Percentiles rank a stretch among this genome's conserved stretches.
phyloP scores from a whole-genome alignment of 108 stramenopile genomes.

The Pseudonitzschia multiseries region DNA sequence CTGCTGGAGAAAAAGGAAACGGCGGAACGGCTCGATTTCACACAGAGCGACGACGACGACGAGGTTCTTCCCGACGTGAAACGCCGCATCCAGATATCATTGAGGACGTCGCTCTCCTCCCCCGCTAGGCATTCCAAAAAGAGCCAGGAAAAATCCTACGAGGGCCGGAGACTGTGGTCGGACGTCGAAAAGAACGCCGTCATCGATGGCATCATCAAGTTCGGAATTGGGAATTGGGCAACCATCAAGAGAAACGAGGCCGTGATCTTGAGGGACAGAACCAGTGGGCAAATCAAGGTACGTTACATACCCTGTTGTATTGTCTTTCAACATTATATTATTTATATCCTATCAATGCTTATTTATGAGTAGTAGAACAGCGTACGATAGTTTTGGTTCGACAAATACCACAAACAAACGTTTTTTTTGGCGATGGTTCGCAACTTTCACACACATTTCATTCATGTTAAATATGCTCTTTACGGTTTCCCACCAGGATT shows the following conservation, averaged over 20 bases:
- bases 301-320: constrained; percentile 1
- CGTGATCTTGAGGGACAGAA: constrained; percentile 51
- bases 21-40: constrained; percentile 18
- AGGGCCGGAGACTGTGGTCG: constrained; percentile 49
- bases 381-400: no score
- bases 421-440: neutral
- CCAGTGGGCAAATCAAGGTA: constrained; percentile 65
- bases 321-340: neutral
- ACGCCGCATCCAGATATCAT: neutral
- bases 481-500: constrained; percentile 44
- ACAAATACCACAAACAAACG: neutral
- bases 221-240: constrained; percentile 64
- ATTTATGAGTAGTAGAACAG: no score
- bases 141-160: constrained; percentile 35
- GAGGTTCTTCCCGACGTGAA: constrained; percentile 23
- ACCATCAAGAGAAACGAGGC: constrained; percentile 56
- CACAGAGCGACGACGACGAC: constrained; percentile 15
- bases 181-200: constrained; percentile 62
- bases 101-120: constrained; percentile 11
- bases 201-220: constrained; percentile 43
- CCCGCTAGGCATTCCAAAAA: constrained; percentile 31
- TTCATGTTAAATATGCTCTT: no score
- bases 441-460: neutral
- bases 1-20: constrained; percentile 18
- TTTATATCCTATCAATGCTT: no score